A percentile compares a stretch with the other conserved stretches of the same genome.
phyloP scores from a whole-genome alignment of 2,329 filamentous ascomycete genomes.

The Penicillium frequentans region DNA sequence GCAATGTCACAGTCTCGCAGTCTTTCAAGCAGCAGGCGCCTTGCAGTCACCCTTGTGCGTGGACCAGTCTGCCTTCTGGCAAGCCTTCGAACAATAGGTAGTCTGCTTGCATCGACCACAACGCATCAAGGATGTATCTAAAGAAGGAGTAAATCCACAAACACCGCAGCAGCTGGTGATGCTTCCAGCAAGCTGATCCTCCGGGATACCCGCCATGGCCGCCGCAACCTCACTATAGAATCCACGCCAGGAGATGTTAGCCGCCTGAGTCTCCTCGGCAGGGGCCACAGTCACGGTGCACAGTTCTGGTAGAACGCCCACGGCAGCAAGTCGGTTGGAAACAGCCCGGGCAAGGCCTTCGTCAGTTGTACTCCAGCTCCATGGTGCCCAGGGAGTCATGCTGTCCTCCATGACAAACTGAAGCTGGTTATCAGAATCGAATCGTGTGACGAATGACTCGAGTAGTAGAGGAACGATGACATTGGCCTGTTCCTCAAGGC shows the following conservation, averaged over 20 bases:
- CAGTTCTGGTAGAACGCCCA: conserved; percentile 2
- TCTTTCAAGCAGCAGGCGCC: not conserved
- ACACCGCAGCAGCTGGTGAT: not conserved
- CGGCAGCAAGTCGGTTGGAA: not conserved
- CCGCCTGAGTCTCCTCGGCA: not conserved
- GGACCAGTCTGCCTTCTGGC: not conserved
- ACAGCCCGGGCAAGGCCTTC: conserved; percentile 1
- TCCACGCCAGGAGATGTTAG: not conserved
- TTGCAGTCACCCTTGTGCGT: not conserved
- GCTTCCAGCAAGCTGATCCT: not conserved
- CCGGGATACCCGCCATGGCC: not conserved
- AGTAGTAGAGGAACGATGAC: conserved; percentile 6
- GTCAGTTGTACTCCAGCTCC: conserved; percentile 2
- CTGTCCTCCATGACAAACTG: not conserved
- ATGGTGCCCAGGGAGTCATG: conserved; percentile 3
- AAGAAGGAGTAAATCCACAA: conserved; percentile 4
- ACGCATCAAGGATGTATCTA: not conserved
- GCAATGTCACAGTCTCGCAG: too few species aligned
- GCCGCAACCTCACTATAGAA: not conserved
- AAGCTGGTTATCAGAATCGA: not conserved
- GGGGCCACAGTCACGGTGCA: not conserved
- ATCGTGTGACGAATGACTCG: conserved; percentile 5
- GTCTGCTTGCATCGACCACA: not conserved
- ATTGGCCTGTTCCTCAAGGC: not conserved
- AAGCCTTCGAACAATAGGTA: conserved; percentile 1